These are phyloP conservation scores for Fusarium agapanthi DNA, from an alignment of 2,329 filamentous ascomycete species.

Conservation along the genomic window DNA sequence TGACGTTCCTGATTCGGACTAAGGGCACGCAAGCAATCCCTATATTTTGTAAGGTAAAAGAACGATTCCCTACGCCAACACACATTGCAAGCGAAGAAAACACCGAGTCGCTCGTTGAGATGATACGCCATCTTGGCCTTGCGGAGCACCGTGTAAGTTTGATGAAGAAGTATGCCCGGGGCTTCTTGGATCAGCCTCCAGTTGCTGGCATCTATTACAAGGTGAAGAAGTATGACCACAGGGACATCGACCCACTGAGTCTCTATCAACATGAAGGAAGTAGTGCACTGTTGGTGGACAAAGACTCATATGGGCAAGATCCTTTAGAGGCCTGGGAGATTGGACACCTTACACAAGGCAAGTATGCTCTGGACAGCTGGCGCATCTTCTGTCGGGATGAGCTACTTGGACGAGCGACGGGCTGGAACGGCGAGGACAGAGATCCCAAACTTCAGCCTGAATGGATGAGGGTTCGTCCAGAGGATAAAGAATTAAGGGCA, in stretches of 20 bases:
- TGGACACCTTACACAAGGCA: slow-evolving; percentile 82
- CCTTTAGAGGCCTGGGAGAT: slow-evolving; percentile 76
- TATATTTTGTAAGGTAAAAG: slow-evolving; percentile 74
- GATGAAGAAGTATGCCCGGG: slow-evolving; percentile 74
- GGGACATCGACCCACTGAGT: slow-evolving; percentile 42
- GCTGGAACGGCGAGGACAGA: slow-evolving; percentile 70
- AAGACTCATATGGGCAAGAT: slow-evolving; percentile 18
- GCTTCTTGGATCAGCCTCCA: slow-evolving; percentile 74
- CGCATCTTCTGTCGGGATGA: slow-evolving; percentile 90
- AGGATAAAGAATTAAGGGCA: slow-evolving; percentile 88
- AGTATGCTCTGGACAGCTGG: slow-evolving; percentile 90
- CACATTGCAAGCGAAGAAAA: slow-evolving; percentile 65
- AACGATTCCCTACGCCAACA: slow-evolving; percentile 71
- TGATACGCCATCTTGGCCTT: slow-evolving; percentile 77
- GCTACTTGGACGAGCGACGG: slow-evolving; percentile 70
- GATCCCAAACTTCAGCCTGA: slow-evolving; percentile 76
- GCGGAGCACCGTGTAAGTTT: slow-evolving; percentile 72
- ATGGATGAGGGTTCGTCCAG: slow-evolving; percentile 86
- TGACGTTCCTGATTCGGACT: slow-evolving; percentile 87
- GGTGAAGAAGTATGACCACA: slow-evolving; percentile 58
- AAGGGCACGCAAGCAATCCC: slow-evolving; percentile 78
- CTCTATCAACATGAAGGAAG: background rate
- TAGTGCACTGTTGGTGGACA: background rate
- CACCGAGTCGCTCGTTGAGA: slow-evolving; percentile 61
- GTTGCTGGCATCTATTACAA: slow-evolving; percentile 61